Percentiles rank a stretch among this genome's conserved stretches.
phyloP scores from a whole-genome alignment of 441 rosid genomes.

The Gossypium aridum region DNA sequence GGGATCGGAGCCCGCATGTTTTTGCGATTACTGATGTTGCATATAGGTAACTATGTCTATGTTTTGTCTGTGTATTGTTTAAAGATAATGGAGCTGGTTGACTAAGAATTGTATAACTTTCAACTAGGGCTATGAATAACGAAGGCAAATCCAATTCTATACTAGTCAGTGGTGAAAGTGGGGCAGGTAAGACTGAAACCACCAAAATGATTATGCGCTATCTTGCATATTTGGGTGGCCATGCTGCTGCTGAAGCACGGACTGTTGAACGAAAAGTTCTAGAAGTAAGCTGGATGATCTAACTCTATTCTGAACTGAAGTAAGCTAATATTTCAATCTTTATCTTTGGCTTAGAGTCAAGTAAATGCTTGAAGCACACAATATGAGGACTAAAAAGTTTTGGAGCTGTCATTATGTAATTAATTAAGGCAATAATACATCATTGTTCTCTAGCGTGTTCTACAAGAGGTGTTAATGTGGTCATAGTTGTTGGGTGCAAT shows the following conservation, averaged over 20 bases:
- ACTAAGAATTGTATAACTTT: constrained; percentile 16
- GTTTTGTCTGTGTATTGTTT: constrained; percentile 4
- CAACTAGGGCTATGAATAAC: constrained; percentile 68
- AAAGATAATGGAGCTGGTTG: constrained; percentile 9
- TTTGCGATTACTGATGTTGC: constrained; percentile 83
- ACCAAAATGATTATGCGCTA: constrained; percentile 94
- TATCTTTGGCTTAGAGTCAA: constrained; percentile 8
- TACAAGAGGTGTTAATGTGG: neutral
- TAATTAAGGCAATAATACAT: neutral
- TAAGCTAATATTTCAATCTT: constrained; percentile 18
- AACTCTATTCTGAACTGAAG: constrained; percentile 17
- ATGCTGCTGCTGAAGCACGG: constrained; percentile 52
- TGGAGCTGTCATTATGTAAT: constrained; percentile 1
- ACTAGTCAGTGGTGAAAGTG: constrained; percentile 94
- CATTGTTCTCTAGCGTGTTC: neutral
- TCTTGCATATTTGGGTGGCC: constrained; percentile 83
- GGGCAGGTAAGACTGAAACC: constrained; percentile 95
- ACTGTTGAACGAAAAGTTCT: constrained; percentile 80
- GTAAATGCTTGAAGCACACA: neutral
- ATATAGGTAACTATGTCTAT: constrained; percentile 44
- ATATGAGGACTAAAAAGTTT: constrained; percentile 6
- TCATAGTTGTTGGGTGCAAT: neutral
- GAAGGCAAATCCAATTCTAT: constrained; percentile 78
- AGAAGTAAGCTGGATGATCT: constrained; percentile 59
- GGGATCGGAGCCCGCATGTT: constrained; percentile 67